Evolutionary conservation across 1,284 basidiomycete genomes (phyloP), one percentile per base, ranked within the genome.

Genomic region (Melampsora americana): DNA sequence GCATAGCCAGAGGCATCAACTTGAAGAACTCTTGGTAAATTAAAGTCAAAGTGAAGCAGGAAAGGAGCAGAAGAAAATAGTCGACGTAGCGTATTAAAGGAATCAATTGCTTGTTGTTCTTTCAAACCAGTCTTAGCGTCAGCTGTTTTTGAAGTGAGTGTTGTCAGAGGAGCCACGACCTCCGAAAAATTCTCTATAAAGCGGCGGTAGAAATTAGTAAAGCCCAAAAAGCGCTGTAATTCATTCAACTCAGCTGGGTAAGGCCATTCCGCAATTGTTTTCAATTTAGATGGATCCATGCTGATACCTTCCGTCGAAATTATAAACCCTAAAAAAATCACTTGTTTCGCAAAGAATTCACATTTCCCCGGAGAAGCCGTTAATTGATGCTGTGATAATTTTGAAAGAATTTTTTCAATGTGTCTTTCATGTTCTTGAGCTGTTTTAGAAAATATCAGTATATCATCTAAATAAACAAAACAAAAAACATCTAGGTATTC

Each of bases 371-470:
- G 2, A 50, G 66, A 68, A 14, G 48, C 48, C 42, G 28, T 23
- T 20, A 68, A 30, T 14, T 42, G n/a, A 28, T 50, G 12, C 28
- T 48, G 23, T 26, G 23, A n/a, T 5, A 68, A 32, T n/a, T 50
- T 68, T 12, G 5, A 14, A 26, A 53, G 30, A 7, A 68, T 20
- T 28, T 68, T 68, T 16, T 48, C 4, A 5, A 68, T 23, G 32
- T 68, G 42, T 26, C 14, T 11, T 61, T 77, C 12, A 67, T 68
- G 66, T 28, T 68, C 28, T 9, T 86, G 84, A 39, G 82, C 82
- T 12, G 83, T 84, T 0, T 84, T 81, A 5, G 86, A 85, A 56
- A 81, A 83, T 7, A 85, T 80, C 26, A 84, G 79, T 69, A 84
- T 80, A n/a, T n/a, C n/a, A n/a, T n/a, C n/a, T n/a, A n/a, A n/a